phyloP scores from a whole-genome alignment of 2,329 filamentous ascomycete species.

The Penicillium sp. region DNA sequence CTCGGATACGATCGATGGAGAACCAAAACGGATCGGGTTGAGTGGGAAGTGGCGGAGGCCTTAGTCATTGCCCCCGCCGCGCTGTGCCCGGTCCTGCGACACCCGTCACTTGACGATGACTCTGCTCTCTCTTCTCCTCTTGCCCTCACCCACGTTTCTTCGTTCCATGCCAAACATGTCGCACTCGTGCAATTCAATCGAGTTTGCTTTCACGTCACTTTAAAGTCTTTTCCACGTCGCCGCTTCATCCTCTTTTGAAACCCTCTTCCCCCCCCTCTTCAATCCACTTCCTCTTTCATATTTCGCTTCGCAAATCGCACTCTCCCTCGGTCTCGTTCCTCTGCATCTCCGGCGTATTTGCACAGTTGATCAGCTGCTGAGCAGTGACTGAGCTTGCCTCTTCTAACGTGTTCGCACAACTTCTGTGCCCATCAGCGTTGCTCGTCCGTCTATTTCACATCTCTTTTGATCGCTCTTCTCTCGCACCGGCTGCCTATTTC shows the following conservation, averaged over 20 bases:
- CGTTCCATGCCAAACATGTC: conserved; percentile 8
- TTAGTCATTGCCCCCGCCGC: conserved; percentile 18
- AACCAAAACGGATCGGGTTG: too few species aligned
- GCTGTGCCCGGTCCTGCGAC: conserved; percentile 1
- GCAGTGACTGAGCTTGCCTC: conserved; percentile 24
- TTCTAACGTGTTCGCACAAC: conserved; percentile 5
- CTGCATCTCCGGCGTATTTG: conserved; percentile 22
- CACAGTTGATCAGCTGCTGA: conserved; percentile 30
- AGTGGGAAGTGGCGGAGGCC: conserved; percentile 14
- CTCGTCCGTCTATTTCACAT: conserved; percentile 18
- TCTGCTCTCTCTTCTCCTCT: conserved; percentile 1
- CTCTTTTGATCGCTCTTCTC: conserved; percentile 18
- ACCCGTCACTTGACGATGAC: conserved; percentile 11
- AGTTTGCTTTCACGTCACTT: conserved; percentile 6
- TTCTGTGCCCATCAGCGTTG: conserved; percentile 13
- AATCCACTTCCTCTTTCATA: conserved; percentile 6
- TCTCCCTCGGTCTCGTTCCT: conserved; percentile 6
- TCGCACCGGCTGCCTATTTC: conserved; percentile 45
- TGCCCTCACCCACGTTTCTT: neutral
- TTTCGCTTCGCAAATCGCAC: conserved; percentile 5
- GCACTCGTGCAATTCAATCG: conserved; percentile 5
- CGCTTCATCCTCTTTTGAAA: too few species aligned
- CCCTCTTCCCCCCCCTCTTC: conserved; percentile 1
- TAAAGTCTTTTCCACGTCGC: conserved; percentile 6
- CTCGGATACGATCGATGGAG: too few species aligned